Conservation (phyloP, 352 stramenopile genomes). For the Phytophthora ramorum region DNA sequence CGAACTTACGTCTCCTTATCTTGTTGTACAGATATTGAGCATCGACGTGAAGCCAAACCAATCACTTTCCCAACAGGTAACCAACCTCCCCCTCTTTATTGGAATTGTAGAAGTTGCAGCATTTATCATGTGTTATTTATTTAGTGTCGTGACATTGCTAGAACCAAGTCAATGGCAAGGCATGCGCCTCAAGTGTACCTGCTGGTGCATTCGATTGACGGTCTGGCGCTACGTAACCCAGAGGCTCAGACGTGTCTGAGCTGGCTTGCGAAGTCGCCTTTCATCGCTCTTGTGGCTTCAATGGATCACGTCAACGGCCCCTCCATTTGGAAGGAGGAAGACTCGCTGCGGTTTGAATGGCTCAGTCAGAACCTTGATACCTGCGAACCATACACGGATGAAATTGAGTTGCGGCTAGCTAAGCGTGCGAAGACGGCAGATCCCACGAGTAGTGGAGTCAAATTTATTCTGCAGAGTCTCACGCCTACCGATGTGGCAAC, state of each 20-base stretch:
- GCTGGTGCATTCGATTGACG: conserved; percentile 67
- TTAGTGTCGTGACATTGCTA: conserved; percentile 45
- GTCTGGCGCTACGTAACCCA: conserved; percentile 43
- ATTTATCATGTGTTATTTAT: background rate
- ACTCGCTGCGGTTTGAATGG: conserved; percentile 61
- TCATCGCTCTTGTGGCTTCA: conserved; percentile 54
- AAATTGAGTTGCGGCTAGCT: conserved; percentile 47
- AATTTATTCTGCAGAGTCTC: conserved; percentile 72
- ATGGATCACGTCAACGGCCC: conserved; percentile 67
- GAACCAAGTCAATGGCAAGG: conserved; percentile 12
- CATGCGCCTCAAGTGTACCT: conserved; percentile 42
- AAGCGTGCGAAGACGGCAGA: conserved; percentile 38
- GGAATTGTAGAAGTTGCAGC: background rate
- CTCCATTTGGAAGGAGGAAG: conserved; percentile 64
- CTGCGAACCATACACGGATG: conserved; percentile 50
- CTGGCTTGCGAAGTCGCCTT: conserved; percentile 48
- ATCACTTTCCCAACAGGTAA: conserved; percentile 44
- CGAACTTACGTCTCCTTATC: background rate
- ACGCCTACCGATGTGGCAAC: conserved; percentile 64
- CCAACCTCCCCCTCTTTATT: background rate
- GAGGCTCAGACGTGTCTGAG: conserved; percentile 63
- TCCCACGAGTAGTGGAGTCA: conserved; percentile 51
- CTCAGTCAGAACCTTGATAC: conserved; percentile 54
- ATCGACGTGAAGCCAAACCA: conserved; percentile 33
- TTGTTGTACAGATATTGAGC: conserved; percentile 29